Conservation (phyloP, 306 rosid genomes). For the Aeschynomene evenia region DNA sequence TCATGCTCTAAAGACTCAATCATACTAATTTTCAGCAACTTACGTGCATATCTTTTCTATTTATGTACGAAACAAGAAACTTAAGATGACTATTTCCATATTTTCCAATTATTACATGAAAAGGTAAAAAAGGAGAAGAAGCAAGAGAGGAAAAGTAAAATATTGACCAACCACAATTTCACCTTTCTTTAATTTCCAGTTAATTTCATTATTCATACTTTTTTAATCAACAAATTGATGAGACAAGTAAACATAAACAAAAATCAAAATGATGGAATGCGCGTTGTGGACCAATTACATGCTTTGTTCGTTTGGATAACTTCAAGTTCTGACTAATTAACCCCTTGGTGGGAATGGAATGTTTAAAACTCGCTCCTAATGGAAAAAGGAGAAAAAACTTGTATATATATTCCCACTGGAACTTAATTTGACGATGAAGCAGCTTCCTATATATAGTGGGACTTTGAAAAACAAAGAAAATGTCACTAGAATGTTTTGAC, state of each 20-base stretch:
- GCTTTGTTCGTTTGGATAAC: neutral
- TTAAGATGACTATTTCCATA: constrained; percentile 8
- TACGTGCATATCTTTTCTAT: neutral
- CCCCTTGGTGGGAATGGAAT: neutral
- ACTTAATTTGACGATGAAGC: neutral
- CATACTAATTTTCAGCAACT: neutral
- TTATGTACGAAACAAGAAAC: neutral
- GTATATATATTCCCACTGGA: neutral
- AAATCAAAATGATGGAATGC: neutral
- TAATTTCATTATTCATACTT: neutral
- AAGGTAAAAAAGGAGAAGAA: neutral
- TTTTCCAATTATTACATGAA: neutral
- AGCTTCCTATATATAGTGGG: neutral
- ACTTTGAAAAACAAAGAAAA: neutral
- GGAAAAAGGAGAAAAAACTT: neutral
- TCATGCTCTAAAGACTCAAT: neutral
- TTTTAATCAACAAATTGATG: neutral
- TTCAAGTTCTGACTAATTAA: neutral
- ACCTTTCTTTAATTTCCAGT: neutral
- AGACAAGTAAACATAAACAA: neutral
- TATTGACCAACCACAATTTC: neutral
- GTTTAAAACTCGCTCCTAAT: neutral
- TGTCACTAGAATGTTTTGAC: neutral
- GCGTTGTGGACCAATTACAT: neutral
- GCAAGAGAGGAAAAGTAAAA: neutral